Base-by-base conservation (phyloP, 2,329 filamentous ascomycete species). In the Colletotrichum sublineola region DNA sequence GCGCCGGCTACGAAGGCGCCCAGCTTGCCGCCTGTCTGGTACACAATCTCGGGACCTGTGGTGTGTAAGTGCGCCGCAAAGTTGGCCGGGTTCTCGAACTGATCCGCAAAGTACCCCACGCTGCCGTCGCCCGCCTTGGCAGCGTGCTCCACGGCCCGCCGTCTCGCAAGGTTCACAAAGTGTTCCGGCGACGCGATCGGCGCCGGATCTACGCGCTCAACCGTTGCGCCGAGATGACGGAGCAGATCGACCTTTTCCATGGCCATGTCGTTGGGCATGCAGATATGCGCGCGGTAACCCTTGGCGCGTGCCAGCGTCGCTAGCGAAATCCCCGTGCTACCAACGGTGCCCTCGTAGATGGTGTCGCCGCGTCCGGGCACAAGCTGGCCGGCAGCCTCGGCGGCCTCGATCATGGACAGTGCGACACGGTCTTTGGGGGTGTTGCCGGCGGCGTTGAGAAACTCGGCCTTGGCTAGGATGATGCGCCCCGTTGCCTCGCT, bases 301-400 rank as follows among this genome's bases (percentile, higher is more conserved):
- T 91, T 89, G 31, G 96, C 95, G 76, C 95, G 89, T 62, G 94
- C 95, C 63, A 99, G 90, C 0, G 94, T 94, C 3, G 96, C 96
- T 12, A 99, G 87, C 20, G 95, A 98, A 77, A 99, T 98, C 31
- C 96, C 96, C 0, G 96, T 99, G 79, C 94, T 97, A 72, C 96
- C 96, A 20, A 97, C 95, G 1, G 96, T 99, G 75, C 96, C 96
- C 84, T 99, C 96, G 82, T 98, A 99, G 78, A 99, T 95, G 55
- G 94, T 97, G 81, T 99, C 96, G 73, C 96, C 96, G 31, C 93
- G 91, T 76, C 93, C 86, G 0, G 96, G 96, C 0, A 87, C 88
- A 57, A 99, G 84, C 24, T 95, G 85, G 2, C 95, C 95, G 61
- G 88, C 84, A 73, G 90, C 87, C 85, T 99, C 96, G 55, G 95